Evolutionary conservation across 768 basidiomycete genomes (phyloP).

Genomic region (Gloeophyllum trabeum): DNA sequence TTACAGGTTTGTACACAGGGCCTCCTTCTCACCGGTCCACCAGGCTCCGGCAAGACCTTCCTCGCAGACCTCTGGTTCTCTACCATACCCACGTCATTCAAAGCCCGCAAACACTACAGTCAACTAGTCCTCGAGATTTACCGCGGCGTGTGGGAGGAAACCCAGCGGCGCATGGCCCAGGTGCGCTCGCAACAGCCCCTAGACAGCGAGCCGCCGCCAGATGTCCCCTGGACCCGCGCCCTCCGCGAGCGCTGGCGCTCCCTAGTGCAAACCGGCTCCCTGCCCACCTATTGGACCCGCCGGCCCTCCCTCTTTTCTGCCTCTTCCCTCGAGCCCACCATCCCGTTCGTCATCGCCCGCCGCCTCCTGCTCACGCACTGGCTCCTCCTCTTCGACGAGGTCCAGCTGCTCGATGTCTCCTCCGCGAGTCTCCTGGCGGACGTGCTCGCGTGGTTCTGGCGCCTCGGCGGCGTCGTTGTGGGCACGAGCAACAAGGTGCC

Average conservation of each 20-base stretch:
- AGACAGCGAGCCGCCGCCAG: slow-evolving; percentile 5
- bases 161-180: slow-evolving; percentile 26
- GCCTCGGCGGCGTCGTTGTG: slow-evolving; percentile 46
- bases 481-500: slow-evolving; percentile 39
- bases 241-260: slow-evolving; percentile 17
- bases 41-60: slow-evolving; percentile 43
- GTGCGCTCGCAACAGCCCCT: slow-evolving; percentile 9
- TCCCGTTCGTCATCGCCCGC: slow-evolving; percentile 33
- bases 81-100: slow-evolving; percentile 38
- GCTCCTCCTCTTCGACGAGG: slow-evolving; percentile 46
- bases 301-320: slow-evolving; percentile 11
- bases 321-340: slow-evolving; percentile 18
- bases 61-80: slow-evolving; percentile 46
- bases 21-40: slow-evolving; percentile 36
- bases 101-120: slow-evolving; percentile 46
- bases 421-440: slow-evolving; percentile 38
- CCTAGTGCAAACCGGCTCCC: slow-evolving; percentile 19
- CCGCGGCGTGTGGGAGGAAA: slow-evolving; percentile 40
- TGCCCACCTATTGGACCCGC: slow-evolving; percentile 20
- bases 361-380: slow-evolving; percentile 34
- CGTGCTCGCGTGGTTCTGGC: slow-evolving; percentile 52
- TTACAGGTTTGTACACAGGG: slow-evolving; percentile 20
- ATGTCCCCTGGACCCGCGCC: slow-evolving; percentile 14
- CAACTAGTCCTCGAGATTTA: slow-evolving; percentile 45
- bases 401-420: slow-evolving; percentile 50